Evolutionary conservation across 2,329 filamentous ascomycete genomes (phyloP), one percentile per base, ranked within the genome.

Genomic region (Diaporthe velutina): DNA sequence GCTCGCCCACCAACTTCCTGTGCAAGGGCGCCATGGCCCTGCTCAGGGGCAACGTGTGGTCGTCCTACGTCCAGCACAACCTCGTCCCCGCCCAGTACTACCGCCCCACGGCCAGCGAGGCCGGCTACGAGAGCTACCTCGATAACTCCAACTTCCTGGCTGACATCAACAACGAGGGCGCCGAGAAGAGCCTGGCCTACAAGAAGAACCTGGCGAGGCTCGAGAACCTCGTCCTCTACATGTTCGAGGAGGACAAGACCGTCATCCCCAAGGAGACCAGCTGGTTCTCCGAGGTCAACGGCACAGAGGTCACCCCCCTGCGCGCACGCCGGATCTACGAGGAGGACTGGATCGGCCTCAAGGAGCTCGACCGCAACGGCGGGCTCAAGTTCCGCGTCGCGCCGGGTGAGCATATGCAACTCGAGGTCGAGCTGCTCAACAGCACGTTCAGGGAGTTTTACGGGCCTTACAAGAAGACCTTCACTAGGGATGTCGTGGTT

Each of bases 31-130:
- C 95, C 60, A 93, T 96, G 85, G 92, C 91, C 0, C 86, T 98
- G 57, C 86, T 99, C 71, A 91, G 92, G 75, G 90, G 90, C 57
- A 96, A 96, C 80, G 95, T 94, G 3, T 99, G 95, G 95, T 91
- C 90, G 52, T 81, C 84, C 35, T 93, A 93, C 79, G 94, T 97
- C 8, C 97, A 98, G 87, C 88, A 86, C 70, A 90, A 90, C 25
- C 88, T 98, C 12, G 94, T 99, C 5, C 97, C 97, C 0, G 96
- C 97, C 42, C 97, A 99, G 86, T 99, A 99, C 86, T 98, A 93
- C 87, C 93, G 96, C 70, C 91, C 96, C 77, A 90, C 90, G 76
- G 45, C 15, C 48, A 55, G 45, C 70, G 70, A 55, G 57, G 81
- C 85, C 74, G 86, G 95, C 81, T 84, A 95, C 83, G 90, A 92